Evolutionary conservation across 306 rosid species (phyloP).

Genomic region (Delonix regia): DNA sequence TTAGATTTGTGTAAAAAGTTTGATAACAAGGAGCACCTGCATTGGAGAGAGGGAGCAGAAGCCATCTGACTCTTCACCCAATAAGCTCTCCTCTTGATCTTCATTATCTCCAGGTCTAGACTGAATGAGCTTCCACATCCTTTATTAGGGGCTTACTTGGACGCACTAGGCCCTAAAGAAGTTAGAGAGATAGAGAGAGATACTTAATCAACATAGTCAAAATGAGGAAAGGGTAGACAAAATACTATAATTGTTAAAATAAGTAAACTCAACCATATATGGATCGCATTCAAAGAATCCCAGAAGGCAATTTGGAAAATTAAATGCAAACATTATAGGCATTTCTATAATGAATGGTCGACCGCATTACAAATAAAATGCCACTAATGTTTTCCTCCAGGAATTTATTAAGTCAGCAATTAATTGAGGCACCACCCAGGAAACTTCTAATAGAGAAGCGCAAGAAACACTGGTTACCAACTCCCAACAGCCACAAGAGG

Average conservation of each 20-base stretch:
- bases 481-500: not conserved
- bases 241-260: not conserved
- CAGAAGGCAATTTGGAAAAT: not conserved
- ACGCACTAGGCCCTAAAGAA: slow-evolving; percentile 17
- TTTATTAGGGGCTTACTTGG: slow-evolving; percentile 27
- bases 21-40: slow-evolving; percentile 62
- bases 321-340: not conserved
- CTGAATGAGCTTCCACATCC: slow-evolving; percentile 68
- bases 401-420: not conserved
- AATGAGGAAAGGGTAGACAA: slow-evolving; percentile 14
- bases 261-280: not conserved
- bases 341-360: not conserved
- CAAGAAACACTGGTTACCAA: not conserved
- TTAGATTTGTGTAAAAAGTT: not conserved
- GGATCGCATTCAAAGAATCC: not conserved
- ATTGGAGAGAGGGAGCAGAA: slow-evolving; percentile 65
- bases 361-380: not conserved
- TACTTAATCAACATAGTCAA: slow-evolving; percentile 1
- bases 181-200: not conserved
- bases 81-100: slow-evolving; percentile 56
- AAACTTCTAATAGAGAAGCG: not conserved
- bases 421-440: not conserved
- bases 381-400: not conserved
- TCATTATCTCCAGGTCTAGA: slow-evolving; percentile 49
- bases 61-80: slow-evolving; percentile 68